phyloP scores from a whole-genome alignment of 495 filamentous ascomycete genomes.

The Hypoxylon lienhwacheense region DNA sequence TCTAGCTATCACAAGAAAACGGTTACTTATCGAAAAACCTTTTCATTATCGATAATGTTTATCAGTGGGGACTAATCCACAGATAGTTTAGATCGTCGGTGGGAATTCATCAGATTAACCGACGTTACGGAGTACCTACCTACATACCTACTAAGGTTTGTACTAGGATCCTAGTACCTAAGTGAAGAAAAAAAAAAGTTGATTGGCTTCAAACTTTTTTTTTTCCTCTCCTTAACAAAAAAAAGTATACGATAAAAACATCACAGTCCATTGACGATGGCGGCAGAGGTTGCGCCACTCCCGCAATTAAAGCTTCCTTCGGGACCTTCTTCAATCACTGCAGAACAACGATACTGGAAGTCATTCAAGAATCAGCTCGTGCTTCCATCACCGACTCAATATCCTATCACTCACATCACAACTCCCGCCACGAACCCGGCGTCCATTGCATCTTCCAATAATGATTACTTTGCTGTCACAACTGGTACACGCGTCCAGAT shows the following conservation, averaged over 20 bases:
- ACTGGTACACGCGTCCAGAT: slow-evolving; percentile 89
- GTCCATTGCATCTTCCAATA: slow-evolving; percentile 46
- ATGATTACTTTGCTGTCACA: slow-evolving; percentile 89
- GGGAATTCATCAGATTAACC: slow-evolving; percentile 18
- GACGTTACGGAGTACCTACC: no score
- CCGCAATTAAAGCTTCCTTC: slow-evolving; percentile 80
- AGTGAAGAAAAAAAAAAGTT: slow-evolving; percentile 32
- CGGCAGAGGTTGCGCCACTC: slow-evolving; percentile 80
- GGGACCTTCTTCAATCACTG: slow-evolving; percentile 70
- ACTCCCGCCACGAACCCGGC: slow-evolving; percentile 58
- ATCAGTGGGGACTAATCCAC: slow-evolving; percentile 11
- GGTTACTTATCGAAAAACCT: no score
- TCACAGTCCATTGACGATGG: slow-evolving; percentile 61
- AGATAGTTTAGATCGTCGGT: slow-evolving; percentile 18
- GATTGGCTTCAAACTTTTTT: slow-evolving; percentile 11
- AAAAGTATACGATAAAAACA: slow-evolving; percentile 24
- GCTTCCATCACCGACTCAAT: slow-evolving; percentile 81
- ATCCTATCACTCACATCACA: slow-evolving; percentile 85
- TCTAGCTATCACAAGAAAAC: no score
- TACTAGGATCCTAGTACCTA: no score
- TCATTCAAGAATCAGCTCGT: slow-evolving; percentile 86
- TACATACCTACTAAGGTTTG: no score
- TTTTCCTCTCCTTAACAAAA: not conserved
- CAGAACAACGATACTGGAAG: slow-evolving; percentile 94
- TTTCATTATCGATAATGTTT: slow-evolving; percentile 1